Conservation (phyloP, 306 rosid genomes). For the Lathyrus oleraceus region DNA sequence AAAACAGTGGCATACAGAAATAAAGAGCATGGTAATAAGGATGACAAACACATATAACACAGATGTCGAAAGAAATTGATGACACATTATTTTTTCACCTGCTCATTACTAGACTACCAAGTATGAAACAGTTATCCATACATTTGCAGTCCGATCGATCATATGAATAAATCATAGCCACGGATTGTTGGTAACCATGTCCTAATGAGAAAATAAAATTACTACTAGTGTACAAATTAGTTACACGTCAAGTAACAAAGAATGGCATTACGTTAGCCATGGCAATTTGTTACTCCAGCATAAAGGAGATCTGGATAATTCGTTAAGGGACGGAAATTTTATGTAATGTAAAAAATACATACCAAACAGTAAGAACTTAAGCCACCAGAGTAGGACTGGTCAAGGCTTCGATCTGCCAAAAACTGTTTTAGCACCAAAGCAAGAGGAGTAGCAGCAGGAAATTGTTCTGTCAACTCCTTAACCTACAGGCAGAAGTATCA, state of each 20-base stretch:
- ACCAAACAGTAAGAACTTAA: slow-evolving; percentile 99
- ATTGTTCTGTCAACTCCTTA: slow-evolving; percentile 81
- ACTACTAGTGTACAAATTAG: slow-evolving; percentile 1
- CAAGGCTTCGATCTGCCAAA: slow-evolving; percentile 95
- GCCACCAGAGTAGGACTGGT: slow-evolving; percentile 96
- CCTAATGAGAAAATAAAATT: not conserved
- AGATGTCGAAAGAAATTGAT: slow-evolving; percentile 9
- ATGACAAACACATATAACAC: slow-evolving; percentile 12
- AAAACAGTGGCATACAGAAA: slow-evolving; percentile 3
- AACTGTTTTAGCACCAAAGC: slow-evolving; percentile 89
- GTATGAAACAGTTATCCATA: slow-evolving; percentile 8
- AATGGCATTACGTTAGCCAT: slow-evolving; percentile 11
- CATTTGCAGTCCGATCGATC: slow-evolving; percentile 21
- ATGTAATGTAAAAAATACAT: slow-evolving; percentile 35
- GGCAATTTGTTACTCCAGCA: slow-evolving; percentile 21
- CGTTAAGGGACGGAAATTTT: slow-evolving; percentile 17
- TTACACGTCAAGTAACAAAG: not conserved
- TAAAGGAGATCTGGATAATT: slow-evolving; percentile 1
- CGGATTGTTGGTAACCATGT: slow-evolving; percentile 5
- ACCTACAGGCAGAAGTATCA: slow-evolving; percentile 54
- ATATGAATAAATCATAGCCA: slow-evolving; percentile 5
- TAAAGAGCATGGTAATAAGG: not conserved
- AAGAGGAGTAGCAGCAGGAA: slow-evolving; percentile 92
- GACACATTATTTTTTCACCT: not conserved
- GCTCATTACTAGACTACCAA: slow-evolving; percentile 4